phyloP scores from a whole-genome alignment of 2,329 filamentous ascomycete genomes.

The Waltergamsia citrina region DNA sequence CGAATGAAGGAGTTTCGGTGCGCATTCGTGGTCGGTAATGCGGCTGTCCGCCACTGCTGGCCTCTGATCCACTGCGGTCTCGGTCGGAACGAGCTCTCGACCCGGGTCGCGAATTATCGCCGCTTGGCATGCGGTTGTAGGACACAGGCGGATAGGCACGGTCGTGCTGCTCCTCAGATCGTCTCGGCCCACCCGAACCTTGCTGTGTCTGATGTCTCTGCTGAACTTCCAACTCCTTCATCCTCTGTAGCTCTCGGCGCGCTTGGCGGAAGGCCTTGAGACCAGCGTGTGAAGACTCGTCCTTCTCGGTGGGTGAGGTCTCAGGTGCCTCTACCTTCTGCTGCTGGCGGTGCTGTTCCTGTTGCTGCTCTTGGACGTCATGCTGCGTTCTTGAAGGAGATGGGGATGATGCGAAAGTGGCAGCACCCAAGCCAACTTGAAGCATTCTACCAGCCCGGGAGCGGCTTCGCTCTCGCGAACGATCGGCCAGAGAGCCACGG shows the following conservation, averaged over 20 bases:
- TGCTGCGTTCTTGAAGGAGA: neutral
- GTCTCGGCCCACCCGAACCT: constrained; percentile 15
- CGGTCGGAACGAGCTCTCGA: constrained; percentile 29
- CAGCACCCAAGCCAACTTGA: neutral
- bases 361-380: neutral
- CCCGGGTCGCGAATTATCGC: constrained; percentile 21
- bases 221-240: constrained; percentile 42
- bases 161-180: constrained; percentile 26
- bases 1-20: constrained; percentile 25
- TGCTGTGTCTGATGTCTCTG: constrained; percentile 26
- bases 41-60: constrained; percentile 33
- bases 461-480: constrained; percentile 1
- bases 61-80: constrained; percentile 45
- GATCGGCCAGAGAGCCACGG: constrained; percentile 1
- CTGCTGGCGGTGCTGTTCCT: neutral
- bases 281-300: constrained; percentile 36
- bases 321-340: constrained; percentile 13
- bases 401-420: neutral
- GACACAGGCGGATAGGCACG: constrained; percentile 31
- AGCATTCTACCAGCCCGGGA: constrained; percentile 1
- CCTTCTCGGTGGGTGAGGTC: constrained; percentile 14
- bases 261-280: constrained; percentile 49
- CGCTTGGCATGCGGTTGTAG: constrained; percentile 34
- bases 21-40: constrained; percentile 29
- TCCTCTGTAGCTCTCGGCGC: constrained; percentile 43